These are phyloP conservation scores for Penicillium italicum DNA, from an alignment of 2,329 filamentous ascomycete genomes.

Conservation along the genomic window DNA sequence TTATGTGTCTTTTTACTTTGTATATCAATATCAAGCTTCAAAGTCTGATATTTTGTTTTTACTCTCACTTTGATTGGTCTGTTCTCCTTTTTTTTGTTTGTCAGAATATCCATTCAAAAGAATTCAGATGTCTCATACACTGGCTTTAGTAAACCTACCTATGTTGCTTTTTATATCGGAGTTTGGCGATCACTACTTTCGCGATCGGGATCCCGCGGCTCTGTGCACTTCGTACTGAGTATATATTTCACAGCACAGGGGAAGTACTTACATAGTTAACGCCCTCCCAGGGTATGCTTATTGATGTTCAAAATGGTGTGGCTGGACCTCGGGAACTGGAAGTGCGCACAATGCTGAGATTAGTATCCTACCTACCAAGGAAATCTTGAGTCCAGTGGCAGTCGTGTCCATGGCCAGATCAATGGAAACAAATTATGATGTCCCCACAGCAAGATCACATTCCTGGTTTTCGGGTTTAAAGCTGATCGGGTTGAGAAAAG, in stretches of 20 bases:
- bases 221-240: too few relatives aligned
- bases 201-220: background rate
- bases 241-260: too few relatives aligned
- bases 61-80: conserved; percentile 1
- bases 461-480: too few relatives aligned
- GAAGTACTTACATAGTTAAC: too few relatives aligned
- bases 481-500: too few relatives aligned
- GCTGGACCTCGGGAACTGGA: background rate
- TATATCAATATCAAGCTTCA: conserved; percentile 19
- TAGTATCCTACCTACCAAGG: background rate
- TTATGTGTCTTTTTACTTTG: conserved; percentile 22
- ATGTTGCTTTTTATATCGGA: background rate
- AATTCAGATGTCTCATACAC: background rate
- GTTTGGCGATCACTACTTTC: background rate
- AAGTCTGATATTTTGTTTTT: conserved; percentile 6
- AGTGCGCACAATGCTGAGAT: background rate
- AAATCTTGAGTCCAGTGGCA: too few relatives aligned
- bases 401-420: too few relatives aligned
- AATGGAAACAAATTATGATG: too few relatives aligned
- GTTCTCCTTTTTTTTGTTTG: conserved; percentile 1
- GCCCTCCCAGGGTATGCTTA: too few relatives aligned
- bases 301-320: too few relatives aligned
- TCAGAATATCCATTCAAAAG: conserved; percentile 17
- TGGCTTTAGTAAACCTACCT: background rate
- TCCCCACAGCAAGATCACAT: too few relatives aligned